These are phyloP conservation scores for Candida gigantensis DNA, from an alignment of 1,139 yeast genomes.

Conservation along the genomic window DNA sequence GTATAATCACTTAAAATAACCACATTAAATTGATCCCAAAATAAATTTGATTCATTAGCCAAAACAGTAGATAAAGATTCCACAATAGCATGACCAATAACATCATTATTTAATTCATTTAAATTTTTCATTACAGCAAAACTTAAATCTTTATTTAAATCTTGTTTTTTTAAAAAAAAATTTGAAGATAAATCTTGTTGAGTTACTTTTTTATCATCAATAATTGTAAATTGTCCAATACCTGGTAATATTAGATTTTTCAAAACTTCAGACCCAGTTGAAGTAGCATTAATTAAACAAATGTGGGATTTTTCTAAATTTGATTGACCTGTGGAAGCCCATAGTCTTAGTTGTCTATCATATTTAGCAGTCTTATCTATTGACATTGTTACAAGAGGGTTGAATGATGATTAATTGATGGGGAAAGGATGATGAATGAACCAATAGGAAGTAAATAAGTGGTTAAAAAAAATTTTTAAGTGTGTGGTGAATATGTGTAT, in stretches of 20 bases:
- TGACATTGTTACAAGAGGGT: constrained; percentile 15
- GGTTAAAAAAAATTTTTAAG: too few species aligned
- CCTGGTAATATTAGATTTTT: constrained; percentile 86
- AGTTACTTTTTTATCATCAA: constrained; percentile 47
- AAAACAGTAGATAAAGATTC: constrained; percentile 22
- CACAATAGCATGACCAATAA: constrained; percentile 37
- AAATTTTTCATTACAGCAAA: constrained; percentile 41
- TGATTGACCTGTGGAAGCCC: constrained; percentile 81
- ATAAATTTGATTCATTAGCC: constrained; percentile 20
- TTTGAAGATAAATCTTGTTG: constrained; percentile 53
- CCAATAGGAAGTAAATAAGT: neutral
- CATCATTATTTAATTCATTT: constrained; percentile 63
- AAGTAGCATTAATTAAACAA: constrained; percentile 60
- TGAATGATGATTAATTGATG: neutral
- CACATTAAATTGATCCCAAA: constrained; percentile 55
- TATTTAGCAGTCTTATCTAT: constrained; percentile 54
- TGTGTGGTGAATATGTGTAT: too few species aligned
- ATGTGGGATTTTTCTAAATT: constrained; percentile 60
- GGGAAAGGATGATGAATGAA: neutral
- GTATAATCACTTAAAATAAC: constrained; percentile 50
- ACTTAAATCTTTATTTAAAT: constrained; percentile 47
- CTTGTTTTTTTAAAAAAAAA: constrained; percentile 56
- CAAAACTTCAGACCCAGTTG: constrained; percentile 66
- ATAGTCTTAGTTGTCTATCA: constrained; percentile 85
- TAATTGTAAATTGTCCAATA: constrained; percentile 63